Evolutionary conservation across 306 rosid species (phyloP), one percentile per base, ranked within the genome.

Genomic region (Prinsepia uniflora): DNA sequence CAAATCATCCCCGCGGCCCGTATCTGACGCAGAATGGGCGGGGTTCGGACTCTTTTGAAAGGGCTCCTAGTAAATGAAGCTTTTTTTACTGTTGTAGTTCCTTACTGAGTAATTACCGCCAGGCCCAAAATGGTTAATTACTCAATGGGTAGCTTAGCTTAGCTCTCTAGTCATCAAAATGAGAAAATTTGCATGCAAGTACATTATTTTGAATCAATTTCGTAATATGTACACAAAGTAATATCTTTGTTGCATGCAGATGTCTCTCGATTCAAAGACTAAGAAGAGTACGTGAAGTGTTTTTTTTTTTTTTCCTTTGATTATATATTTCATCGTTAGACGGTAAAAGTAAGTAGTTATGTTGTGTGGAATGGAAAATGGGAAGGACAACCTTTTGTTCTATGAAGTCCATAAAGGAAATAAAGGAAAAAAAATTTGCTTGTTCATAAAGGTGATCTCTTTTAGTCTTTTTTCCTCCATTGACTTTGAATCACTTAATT

Each of bases 41-140:
- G 95, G 86, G 22, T 94, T 91, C 44, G 96, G 92, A 7, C 90
- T 89, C 41, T 91, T 91, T 49, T 94, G 75, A 89, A 53, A 7
- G 53, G 53, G 58, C 12, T 18, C 5, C 11, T 46, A 46, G 14
- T 46, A 46, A 12, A 53, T 2, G 13, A 18, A n/a, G 12, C 8
- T 8, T 48, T n/a, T n/a, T n/a, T 49, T 15, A 49, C 54, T 15
- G 19, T 14, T 49, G 7, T 49, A 49, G 11, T 46, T 49, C 14
- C 14, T 49, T 49, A 49, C 8, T 13, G 2, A 18, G 10, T 8
- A 17, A 8, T 18, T 9, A 55, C 22, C 9, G 12, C 61, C 4
- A 4, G 20, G 39, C 15, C 36, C 60, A 20, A 20, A 11, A 10
- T 10, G 61, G 17, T 10, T 56, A 56, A 10, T 56, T 5, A 3